phyloP scores from a whole-genome alignment of 23 red algal species.

The Gracilaria gracilis region DNA sequence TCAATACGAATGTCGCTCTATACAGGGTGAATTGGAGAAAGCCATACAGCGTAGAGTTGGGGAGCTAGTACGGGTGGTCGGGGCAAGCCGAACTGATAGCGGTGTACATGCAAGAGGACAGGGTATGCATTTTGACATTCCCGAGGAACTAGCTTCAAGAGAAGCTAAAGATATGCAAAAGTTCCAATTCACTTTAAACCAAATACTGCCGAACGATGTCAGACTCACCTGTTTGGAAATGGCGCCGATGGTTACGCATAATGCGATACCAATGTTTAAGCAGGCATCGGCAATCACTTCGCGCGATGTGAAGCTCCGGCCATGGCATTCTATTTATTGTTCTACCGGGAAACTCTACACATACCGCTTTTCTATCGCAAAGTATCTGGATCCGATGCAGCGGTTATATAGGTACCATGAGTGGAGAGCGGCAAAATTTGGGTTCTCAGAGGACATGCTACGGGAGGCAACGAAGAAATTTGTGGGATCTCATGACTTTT shows the following conservation, averaged over 20 bases:
- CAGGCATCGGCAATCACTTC: constrained; percentile 14
- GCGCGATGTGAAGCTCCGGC: constrained; percentile 19
- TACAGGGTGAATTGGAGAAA: constrained; percentile 83
- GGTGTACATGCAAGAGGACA: constrained; percentile 96
- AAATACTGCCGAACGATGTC: constrained; percentile 83
- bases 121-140: constrained; percentile 89
- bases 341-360: constrained; percentile 79
- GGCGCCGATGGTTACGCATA: constrained; percentile 44
- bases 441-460: constrained; percentile 50
- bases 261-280: constrained; percentile 29
- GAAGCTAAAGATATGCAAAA: constrained; percentile 40
- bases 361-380: constrained; percentile 67
- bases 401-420: constrained; percentile 73
- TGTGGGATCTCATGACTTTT: constrained; percentile 96
- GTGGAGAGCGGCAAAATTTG: constrained; percentile 52
- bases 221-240: constrained; percentile 68
- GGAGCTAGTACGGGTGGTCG: constrained; percentile 74
- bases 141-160: constrained; percentile 3
- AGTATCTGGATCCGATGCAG: constrained; percentile 59
- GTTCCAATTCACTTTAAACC: constrained; percentile 85
- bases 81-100: constrained; percentile 90
- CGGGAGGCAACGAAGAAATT: constrained; percentile 59
- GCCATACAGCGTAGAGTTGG: constrained; percentile 61
- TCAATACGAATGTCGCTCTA: constrained; percentile 45
- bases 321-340: constrained; percentile 86